A percentile compares a stretch with the other conserved stretches of the same genome.
phyloP scores from a whole-genome alignment of 768 basidiomycete genomes.

The Collybia mongolica region DNA sequence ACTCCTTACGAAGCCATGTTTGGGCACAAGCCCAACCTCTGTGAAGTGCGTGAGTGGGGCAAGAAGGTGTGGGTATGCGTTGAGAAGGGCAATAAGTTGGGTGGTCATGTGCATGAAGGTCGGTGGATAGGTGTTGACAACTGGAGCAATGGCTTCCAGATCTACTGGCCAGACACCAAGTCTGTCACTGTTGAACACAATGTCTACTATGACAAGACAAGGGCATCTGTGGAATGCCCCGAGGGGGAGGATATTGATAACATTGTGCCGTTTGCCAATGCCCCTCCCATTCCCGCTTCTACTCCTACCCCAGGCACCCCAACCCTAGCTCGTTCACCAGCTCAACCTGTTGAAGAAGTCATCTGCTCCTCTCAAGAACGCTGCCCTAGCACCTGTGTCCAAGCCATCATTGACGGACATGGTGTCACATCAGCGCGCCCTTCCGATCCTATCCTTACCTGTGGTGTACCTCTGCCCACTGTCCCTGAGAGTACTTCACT shows the following conservation, averaged over 20 bases:
- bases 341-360: neutral
- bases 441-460: neutral
- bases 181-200: constrained; percentile 27
- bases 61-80: constrained; percentile 28
- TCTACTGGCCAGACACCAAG: constrained; percentile 32
- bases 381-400: constrained; percentile 3
- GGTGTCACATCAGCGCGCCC: neutral
- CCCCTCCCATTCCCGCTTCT: neutral
- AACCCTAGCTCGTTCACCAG: no score
- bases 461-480: neutral
- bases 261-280: neutral
- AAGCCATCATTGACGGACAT: constrained; percentile 3
- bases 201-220: constrained; percentile 20
- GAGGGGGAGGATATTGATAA: constrained; percentile 26
- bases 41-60: constrained; percentile 28
- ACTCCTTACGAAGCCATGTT: constrained; percentile 26
- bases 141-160: constrained; percentile 21
- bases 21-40: constrained; percentile 29
- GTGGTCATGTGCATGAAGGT: constrained; percentile 14
- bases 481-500: constrained; percentile 1
- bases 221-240: constrained; percentile 12
- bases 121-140: constrained; percentile 24
- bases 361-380: neutral
- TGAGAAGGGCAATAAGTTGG: constrained; percentile 25
- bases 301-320: neutral